Base-by-base conservation (phyloP, 441 rosid species). In the Pelargonium fulgidum region DNA sequence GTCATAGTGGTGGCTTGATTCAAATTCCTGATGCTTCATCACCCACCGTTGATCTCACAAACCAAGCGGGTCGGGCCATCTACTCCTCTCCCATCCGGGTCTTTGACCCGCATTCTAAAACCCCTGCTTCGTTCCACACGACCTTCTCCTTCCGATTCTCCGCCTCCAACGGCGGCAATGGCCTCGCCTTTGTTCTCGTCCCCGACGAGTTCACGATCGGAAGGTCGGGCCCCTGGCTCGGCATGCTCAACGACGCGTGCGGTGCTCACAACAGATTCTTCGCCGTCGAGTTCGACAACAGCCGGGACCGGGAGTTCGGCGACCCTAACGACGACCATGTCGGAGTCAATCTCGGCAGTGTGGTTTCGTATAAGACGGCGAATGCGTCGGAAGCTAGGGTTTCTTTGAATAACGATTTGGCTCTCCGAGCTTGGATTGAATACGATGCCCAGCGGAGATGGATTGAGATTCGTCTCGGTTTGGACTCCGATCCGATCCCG, bases 171-270 rank as follows among this genome's bases (percentile, higher is more conserved):
- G 85, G 83, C 1, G 85, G 89, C 52, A 80, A 82, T 8, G 82
- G 87, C 20, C 80, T 85, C 9, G 73, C 82, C 42, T 85, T 85
- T 54, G 78, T 85, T 14, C 61, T 83, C 1, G 87, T 83, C 4
- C 89, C 87, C 0, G 83, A 82, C 41, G 83, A 85, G 77, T 82
- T 85, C 72, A 83, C 85, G 0, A 77, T 85, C 0, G 87, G 87
- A n/a, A 74, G 89, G 73, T 67, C 84, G 8, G 87, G 87, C 0
- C 84, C 85, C 0, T 83, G 87, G 87, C 78, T 85, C 1, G 87
- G 73, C 9, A 77, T 83, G 85, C 84, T 85, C 48, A 85, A 83
- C 14, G 87, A 85, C 70, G 89, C 87, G 16, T 85, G 86, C 48
- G 72, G 78, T 44, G 85, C 82, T 9, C 65, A 76, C 61, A 80